Percentiles rank a stretch among this genome's conserved stretches.
These are phyloP conservation scores for Wickerhamiella kurtzmanii DNA, from an alignment of 805 yeast genomes.

Conservation along the genomic window DNA sequence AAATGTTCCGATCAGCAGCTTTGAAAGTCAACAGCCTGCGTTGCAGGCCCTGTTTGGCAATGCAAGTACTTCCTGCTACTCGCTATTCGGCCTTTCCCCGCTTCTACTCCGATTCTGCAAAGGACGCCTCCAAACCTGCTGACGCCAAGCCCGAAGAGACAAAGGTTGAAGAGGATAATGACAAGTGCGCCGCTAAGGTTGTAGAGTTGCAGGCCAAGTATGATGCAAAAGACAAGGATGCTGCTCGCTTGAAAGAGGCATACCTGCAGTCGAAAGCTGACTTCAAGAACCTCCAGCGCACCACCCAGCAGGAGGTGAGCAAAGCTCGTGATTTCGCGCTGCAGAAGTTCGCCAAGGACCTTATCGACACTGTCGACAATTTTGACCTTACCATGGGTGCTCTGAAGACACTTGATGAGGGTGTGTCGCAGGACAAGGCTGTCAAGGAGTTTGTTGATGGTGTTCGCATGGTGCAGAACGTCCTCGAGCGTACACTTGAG, in stretches of 20 bases:
- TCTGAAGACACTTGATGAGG: conserved; percentile 27
- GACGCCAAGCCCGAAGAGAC: conserved; percentile 17
- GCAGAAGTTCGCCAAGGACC: conserved; percentile 82
- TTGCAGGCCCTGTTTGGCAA: neutral
- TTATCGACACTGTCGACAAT: conserved; percentile 80
- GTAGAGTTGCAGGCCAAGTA: conserved; percentile 38
- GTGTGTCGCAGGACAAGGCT: conserved; percentile 37
- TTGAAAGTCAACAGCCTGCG: neutral
- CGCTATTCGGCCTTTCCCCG: neutral
- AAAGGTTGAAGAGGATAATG: conserved; percentile 14
- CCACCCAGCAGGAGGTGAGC: conserved; percentile 74
- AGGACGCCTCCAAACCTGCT: conserved; percentile 14
- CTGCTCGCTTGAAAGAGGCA: conserved; percentile 70
- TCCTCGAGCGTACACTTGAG: conserved; percentile 69
- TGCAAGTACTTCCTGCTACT: neutral
- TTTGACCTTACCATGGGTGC: conserved; percentile 79
- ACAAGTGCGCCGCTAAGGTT: conserved; percentile 17
- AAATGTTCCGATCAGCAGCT: too few species aligned
- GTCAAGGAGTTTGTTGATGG: conserved; percentile 72
- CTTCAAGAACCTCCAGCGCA: conserved; percentile 82
- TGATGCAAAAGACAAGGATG: conserved; percentile 43
- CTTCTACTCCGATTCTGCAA: conserved; percentile 9
- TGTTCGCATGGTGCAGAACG: conserved; percentile 75
- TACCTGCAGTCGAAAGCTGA: conserved; percentile 78
- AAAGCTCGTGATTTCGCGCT: conserved; percentile 83